Percentiles rank a stretch among this genome's conserved stretches.
These are phyloP conservation scores for Paspalum vaginatum DNA, from an alignment of 176 grass and related monocot species.

Conservation along the genomic window DNA sequence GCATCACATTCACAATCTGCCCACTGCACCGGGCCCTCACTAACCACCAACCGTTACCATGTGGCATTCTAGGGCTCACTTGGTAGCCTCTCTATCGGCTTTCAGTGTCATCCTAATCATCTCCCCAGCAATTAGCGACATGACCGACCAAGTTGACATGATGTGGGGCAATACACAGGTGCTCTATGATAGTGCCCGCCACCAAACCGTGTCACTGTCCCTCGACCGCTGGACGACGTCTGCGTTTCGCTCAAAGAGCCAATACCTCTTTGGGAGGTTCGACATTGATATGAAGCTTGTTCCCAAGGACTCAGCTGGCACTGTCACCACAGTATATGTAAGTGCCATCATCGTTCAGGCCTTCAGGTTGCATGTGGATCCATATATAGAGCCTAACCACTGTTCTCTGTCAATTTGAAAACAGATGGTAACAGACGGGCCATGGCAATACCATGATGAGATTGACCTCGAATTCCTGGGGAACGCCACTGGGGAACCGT, in stretches of 20 bases:
- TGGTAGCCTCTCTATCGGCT: background rate
- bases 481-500: conserved; percentile 57
- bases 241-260: conserved; percentile 51
- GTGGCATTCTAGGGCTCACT: conserved; percentile 3
- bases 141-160: conserved; percentile 38
- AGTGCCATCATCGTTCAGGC: background rate
- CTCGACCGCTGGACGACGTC: conserved; percentile 42
- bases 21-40: background rate
- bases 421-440: conserved; percentile 48
- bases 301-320: conserved; percentile 55
- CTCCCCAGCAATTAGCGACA: conserved; percentile 31
- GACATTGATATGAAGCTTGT: conserved; percentile 69
- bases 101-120: conserved; percentile 2
- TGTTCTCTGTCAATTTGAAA: background rate
- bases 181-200: conserved; percentile 28
- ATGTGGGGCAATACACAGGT: conserved; percentile 47
- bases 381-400: conserved; percentile 42
- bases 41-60: conserved; percentile 26
- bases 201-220: conserved; percentile 42
- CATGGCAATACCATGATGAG: conserved; percentile 51
- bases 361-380: conserved; percentile 8
- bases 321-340: conserved; percentile 65
- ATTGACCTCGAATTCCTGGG: conserved; percentile 75
- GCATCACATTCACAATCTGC: background rate
- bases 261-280: conserved; percentile 60